These are phyloP conservation scores for Triticum timopheevii DNA, from an alignment of 176 grass and related monocot species.

Conservation along the genomic window DNA sequence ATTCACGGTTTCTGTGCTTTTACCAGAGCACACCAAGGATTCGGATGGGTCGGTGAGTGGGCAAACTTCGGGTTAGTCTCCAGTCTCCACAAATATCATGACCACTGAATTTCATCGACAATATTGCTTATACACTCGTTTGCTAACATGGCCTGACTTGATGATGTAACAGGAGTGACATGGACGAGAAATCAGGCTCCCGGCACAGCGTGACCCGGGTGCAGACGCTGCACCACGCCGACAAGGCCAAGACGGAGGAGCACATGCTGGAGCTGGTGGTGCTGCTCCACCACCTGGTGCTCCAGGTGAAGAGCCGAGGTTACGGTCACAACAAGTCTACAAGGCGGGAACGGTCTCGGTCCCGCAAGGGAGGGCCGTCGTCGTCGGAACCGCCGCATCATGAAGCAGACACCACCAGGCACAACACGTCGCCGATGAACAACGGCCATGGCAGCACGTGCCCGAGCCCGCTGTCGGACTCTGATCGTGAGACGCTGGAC, in stretches of 20 bases:
- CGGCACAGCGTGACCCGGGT: slow-evolving; percentile 50
- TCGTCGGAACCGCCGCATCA: background rate
- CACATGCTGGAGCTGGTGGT: slow-evolving; percentile 81
- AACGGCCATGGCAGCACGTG: background rate
- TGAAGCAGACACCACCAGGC: slow-evolving; percentile 3
- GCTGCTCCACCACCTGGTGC: slow-evolving; percentile 76
- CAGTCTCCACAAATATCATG: slow-evolving; percentile 35
- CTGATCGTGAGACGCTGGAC: slow-evolving; percentile 52
- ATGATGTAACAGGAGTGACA: slow-evolving; percentile 51
- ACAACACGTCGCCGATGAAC: slow-evolving; percentile 43
- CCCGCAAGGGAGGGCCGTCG: slow-evolving; percentile 1
- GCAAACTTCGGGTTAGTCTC: slow-evolving; percentile 82
- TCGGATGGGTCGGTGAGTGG: slow-evolving; percentile 99
- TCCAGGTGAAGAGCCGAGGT: slow-evolving; percentile 81
- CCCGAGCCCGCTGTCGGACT: slow-evolving; percentile 33
- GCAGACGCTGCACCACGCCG: slow-evolving; percentile 85
- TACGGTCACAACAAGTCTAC: slow-evolving; percentile 63
- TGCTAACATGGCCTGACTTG: background rate
- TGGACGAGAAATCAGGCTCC: slow-evolving; percentile 59
- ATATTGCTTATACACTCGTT: no score
- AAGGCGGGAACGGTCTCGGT: slow-evolving; percentile 25
- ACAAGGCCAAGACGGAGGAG: slow-evolving; percentile 73
- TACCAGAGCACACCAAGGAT: slow-evolving; percentile 92
- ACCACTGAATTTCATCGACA: no score
- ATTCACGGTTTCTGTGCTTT: slow-evolving; percentile 2